Conservation (phyloP, 2,329 filamentous ascomycete genomes). For the Coniosporium tulheliwenetii region DNA sequence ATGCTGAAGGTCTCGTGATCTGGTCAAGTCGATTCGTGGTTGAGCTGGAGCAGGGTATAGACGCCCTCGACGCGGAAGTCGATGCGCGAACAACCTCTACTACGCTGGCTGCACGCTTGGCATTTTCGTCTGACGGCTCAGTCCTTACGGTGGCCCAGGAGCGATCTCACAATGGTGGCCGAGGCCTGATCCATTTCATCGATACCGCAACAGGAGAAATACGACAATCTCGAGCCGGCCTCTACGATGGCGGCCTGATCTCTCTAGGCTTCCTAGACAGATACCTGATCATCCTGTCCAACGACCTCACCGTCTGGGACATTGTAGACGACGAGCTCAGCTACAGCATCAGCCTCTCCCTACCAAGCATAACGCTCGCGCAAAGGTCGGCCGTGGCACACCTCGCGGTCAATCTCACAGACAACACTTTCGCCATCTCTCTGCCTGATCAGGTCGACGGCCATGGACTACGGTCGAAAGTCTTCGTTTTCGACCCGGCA, state of each 20-base stretch:
- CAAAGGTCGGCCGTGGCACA: slow-evolving; percentile 30
- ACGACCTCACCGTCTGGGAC: slow-evolving; percentile 66
- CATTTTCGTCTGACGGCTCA: slow-evolving; percentile 75
- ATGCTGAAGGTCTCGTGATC: slow-evolving; percentile 45
- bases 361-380: slow-evolving; percentile 18
- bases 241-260: slow-evolving; percentile 50
- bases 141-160: slow-evolving; percentile 49
- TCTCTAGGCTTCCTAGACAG: slow-evolving; percentile 58
- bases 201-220: slow-evolving; percentile 55
- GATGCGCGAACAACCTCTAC: slow-evolving; percentile 17
- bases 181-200: slow-evolving; percentile 58
- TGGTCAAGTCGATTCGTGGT: slow-evolving; percentile 56
- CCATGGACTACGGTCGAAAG: slow-evolving; percentile 17
- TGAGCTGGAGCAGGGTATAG: slow-evolving; percentile 23
- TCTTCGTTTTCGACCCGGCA: slow-evolving; percentile 53
- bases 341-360: slow-evolving; percentile 45
- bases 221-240: slow-evolving; percentile 48
- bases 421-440: slow-evolving; percentile 26
- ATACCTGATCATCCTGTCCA: slow-evolving; percentile 60
- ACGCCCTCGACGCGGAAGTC: slow-evolving; percentile 10
- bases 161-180: slow-evolving; percentile 26
- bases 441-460: slow-evolving; percentile 21
- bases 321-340: slow-evolving; percentile 62
- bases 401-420: slow-evolving; percentile 52
- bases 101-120: slow-evolving; percentile 45